phyloP scores from a whole-genome alignment of 768 basidiomycete genomes.

The Termitomyces sp. region DNA sequence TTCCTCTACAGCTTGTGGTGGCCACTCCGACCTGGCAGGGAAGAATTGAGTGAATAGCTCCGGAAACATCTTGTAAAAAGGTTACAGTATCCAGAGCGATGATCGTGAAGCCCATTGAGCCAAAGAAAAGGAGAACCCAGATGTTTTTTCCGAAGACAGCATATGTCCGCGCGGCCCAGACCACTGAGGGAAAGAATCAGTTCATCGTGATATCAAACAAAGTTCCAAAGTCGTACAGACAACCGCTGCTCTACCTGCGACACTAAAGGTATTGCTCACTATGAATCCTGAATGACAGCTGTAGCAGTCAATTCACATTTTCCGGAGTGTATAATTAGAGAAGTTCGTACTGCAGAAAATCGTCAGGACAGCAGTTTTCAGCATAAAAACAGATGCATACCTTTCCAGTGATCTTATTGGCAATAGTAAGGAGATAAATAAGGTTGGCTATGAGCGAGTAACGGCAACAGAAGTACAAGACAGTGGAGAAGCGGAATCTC shows the following conservation, averaged over 20 bases:
- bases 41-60: not conserved
- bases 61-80: not conserved
- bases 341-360: not conserved
- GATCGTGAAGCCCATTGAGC: not conserved
- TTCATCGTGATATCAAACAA: not conserved
- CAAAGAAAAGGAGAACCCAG: not conserved
- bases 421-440: constrained; percentile 20
- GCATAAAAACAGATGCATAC: not conserved
- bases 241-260: not conserved
- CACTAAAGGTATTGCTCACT: not conserved
- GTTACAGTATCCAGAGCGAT: not conserved
- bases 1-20: not conserved
- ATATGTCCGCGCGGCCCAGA: not conserved
- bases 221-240: not conserved
- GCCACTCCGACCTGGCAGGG: not conserved
- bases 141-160: not conserved
- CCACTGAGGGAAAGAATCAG: not conserved
- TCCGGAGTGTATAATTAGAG: not conserved
- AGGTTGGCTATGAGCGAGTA: constrained; percentile 23
- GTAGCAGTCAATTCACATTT: no score
- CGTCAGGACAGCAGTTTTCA: not conserved
- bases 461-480: constrained; percentile 23
- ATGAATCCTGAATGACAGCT: constrained; percentile 1
- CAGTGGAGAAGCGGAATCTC: constrained; percentile 20
- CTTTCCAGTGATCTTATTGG: constrained; percentile 14